Base-by-base conservation (phyloP, 305 asterid species). In the Caryopteris hybrid region DNA sequence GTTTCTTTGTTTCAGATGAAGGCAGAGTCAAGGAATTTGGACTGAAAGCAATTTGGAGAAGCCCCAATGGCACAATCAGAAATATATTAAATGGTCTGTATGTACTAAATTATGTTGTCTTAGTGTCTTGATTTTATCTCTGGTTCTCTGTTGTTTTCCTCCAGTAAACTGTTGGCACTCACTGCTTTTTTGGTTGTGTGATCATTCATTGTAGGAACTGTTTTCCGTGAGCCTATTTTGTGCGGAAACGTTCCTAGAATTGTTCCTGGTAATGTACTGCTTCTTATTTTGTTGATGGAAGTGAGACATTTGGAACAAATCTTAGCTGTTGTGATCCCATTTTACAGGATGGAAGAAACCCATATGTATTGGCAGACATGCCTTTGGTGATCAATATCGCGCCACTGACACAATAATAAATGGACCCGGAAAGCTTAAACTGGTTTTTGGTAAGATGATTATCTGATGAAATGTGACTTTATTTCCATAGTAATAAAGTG, bases 11-110 rank as follows among this genome's bases (percentile, higher is more conserved):
- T 76, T 70, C 92, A 92, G 98, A 92, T 77, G 96, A 90, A 83
- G 61, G 80, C 63, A 82, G 98, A 80, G 95, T 92, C 68, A 77
- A 88, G 83, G 96, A 92, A 79, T 90, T 80, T 72, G 91, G 84
- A 74, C 85, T 92, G 69, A 92, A 90, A 71, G 46, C 83, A 39
- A 92, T 88, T 96, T 92, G 96, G 97, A 86, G 75, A 80, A 92
- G 98, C 68, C 97, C 98, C 78, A 92, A 92, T 69, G 97, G 98
- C 79, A 88, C 97, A 61, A 90, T 92, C 80, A 81, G 98, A 78
- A 92, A 92, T 76, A 88, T 90, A 42, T 72, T 92, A 73, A 76
- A 92, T 68, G 98, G 98, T 92, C 38, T 34, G 82, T 52, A 21
- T 76, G 56, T 70, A 20, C 66, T 33, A 54, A 57, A 34, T 31